phyloP scores from a whole-genome alignment of 768 basidiomycete genomes.

The Leccinellum albellum region DNA sequence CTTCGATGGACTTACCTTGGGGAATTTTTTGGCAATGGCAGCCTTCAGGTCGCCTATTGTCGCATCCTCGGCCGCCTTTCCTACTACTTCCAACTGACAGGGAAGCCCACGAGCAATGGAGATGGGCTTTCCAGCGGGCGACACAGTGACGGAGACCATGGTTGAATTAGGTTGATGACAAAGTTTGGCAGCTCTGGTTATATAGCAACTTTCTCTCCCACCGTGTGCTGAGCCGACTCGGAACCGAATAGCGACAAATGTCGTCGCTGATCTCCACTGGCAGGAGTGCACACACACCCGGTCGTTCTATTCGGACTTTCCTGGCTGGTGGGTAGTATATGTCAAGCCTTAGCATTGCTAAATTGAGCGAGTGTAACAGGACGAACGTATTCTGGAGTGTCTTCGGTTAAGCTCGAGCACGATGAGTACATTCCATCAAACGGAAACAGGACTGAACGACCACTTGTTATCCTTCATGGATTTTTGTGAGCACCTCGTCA shows the following conservation, averaged over 20 bases:
- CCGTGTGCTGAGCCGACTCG: no score
- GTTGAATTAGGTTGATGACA: background rate
- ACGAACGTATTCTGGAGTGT: slow-evolving; percentile 12
- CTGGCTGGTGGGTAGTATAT: slow-evolving; percentile 3
- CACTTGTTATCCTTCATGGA: slow-evolving; percentile 60
- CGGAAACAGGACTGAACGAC: slow-evolving; percentile 33
- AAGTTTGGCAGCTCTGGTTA: background rate
- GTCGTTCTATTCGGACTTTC: background rate
- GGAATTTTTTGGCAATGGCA: slow-evolving; percentile 53
- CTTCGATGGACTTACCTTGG: slow-evolving; percentile 35
- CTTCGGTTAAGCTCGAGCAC: slow-evolving; percentile 29
- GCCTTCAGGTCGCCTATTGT: slow-evolving; percentile 70
- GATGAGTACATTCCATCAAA: slow-evolving; percentile 29
- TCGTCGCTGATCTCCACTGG: slow-evolving; percentile 1
- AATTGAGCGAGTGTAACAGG: slow-evolving; percentile 18
- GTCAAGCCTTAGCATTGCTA: background rate
- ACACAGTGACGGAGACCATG: slow-evolving; percentile 57
- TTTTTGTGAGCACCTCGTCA: slow-evolving; percentile 46
- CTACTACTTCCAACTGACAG: slow-evolving; percentile 44
- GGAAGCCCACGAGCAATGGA: slow-evolving; percentile 51
- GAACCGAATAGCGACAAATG: no score
- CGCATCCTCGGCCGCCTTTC: slow-evolving; percentile 40
- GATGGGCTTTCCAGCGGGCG: slow-evolving; percentile 44
- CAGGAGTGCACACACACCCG: background rate
- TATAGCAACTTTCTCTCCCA: background rate